These are phyloP conservation scores for Fusarium sp. DNA, from an alignment of 2,329 filamentous ascomycete species.

Conservation along the genomic window DNA sequence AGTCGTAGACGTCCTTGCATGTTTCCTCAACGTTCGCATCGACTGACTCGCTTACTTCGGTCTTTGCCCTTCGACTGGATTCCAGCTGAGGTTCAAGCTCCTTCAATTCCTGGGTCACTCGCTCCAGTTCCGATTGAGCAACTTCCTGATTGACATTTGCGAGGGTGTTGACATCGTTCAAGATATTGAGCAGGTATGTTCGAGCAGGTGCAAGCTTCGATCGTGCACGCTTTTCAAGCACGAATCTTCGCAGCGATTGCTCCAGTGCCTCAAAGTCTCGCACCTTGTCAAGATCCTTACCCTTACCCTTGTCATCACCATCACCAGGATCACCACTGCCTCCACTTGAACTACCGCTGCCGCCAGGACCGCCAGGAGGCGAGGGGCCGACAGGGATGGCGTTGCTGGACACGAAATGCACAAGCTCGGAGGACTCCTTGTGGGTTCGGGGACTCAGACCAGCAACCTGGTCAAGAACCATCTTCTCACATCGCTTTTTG, in stretches of 20 bases:
- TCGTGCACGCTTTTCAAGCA: constrained; percentile 91
- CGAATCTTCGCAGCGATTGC: constrained; percentile 87
- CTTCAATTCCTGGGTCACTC: constrained; percentile 80
- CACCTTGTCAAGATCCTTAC: constrained; percentile 87
- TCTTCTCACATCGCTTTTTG: constrained; percentile 88
- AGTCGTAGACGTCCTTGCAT: constrained; percentile 83
- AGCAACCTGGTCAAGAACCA: constrained; percentile 89
- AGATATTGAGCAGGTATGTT: constrained; percentile 92
- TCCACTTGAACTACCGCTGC: constrained; percentile 63
- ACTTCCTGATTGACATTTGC: constrained; percentile 89
- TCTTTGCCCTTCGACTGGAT: constrained; percentile 79
- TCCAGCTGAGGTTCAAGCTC: constrained; percentile 88
- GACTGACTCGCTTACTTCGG: constrained; percentile 81
- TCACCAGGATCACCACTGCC: constrained; percentile 63
- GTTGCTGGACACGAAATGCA: constrained; percentile 98
- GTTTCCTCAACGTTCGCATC: constrained; percentile 85
- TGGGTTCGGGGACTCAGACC: constrained; percentile 89
- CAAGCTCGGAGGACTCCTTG: constrained; percentile 91
- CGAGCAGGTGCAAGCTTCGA: constrained; percentile 96
- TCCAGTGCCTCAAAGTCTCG: constrained; percentile 91
- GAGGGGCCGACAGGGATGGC: constrained; percentile 79
- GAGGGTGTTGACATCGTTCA: constrained; percentile 84
- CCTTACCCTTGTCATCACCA: constrained; percentile 75
- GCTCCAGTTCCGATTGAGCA: constrained; percentile 82
- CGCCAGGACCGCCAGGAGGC: constrained; percentile 63